Base-by-base conservation (phyloP, 345 rosid species). In the Syzygium jambos region DNA sequence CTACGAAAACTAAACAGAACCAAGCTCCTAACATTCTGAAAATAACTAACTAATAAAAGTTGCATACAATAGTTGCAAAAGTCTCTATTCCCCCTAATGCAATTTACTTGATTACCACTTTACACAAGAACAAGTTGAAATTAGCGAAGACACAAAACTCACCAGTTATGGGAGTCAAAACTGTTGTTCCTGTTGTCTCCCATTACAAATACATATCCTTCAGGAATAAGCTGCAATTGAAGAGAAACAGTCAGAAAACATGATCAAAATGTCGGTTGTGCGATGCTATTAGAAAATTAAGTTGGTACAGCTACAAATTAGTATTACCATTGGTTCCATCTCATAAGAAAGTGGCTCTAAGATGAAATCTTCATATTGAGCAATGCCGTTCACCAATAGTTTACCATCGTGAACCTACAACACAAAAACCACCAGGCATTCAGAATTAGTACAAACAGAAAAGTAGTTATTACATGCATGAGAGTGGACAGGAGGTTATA, bases 131-230 rank as follows among this genome's bases (percentile, higher is more conserved):
- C 43, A 11, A 41, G 22, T 56, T 46, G 34, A 84, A 22, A 21
- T 53, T 49, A 14, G 13, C 16, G 22, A 27, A 57, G 86, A 78
- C 29, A 65, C 51, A 30, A 52, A 61, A 88, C 78, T 93, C 94
- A 97, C 99, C 99, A 97, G 91, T 93, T 82, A 87, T 95, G 98
- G 78, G 99, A 97, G 87, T 97, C 99, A 65, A 93, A 94, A 87
- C 99, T 97, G 88, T 96, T 94, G 87, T 97, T 97, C 21, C 98
- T 96, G 86, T 97, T 97, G 92, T 97, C 99, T 61, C 99, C 98
- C 95, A 97, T 85, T 52, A 97, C 99, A 90, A 95, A 96, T 78
- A 97, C 98, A 88, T 89, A 93, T 82, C 93, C 98, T 91, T 96
- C 94, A 23, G 98, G 99, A 73, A 97, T 95, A 87, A 90, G 63